Base-by-base conservation (phyloP, 2,329 filamentous ascomycete genomes). In the Diaporthe humulicola region DNA sequence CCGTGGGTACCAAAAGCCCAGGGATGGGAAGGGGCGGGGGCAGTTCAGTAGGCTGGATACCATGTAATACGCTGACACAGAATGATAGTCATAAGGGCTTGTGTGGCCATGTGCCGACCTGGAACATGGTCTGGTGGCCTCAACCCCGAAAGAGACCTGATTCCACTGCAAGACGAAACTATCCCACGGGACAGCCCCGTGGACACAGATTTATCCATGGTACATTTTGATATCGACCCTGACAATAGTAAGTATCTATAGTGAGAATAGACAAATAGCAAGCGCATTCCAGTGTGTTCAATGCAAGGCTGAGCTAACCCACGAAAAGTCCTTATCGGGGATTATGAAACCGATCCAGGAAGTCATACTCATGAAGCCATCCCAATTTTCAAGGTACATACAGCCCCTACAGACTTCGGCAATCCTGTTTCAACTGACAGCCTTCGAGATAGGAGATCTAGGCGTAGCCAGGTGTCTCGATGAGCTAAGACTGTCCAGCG, bases 201-300 rank as follows among this genome's bases (percentile, higher is more conserved):
- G 3, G 64, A 54, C 15, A 69, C 48, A 28, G 45, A 6, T 0
- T 7, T 9, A 2, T 69, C 64, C 4, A 6, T 69, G 15, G 8
- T 69, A 25, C 64, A 69, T 28, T 69, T 69, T 4, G 64, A 69
- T 38, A 54, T 69, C 15, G 64, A 69, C 5, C 64, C 64, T 19
- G 64, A 69, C 19, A 69, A 69, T 22, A 69, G 64, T 69, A 40
- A 54, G 64, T 1, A 22, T 25, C 19, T 19, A 12, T 19, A 33
- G n/a, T 28, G 33, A n/a, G 5, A 25, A 25, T 2, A 15, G 36
- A 38, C 6, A 0, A n/a, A 12, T 8, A 22, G 2, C 10, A 10
- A 17, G 36, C 12, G 14, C 22, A 48, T 3, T 14, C 17, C 61
- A 9, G 3, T 6, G 12, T 10, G 14, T 52, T 3, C 15, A 15